Base-by-base conservation (phyloP, 2,329 filamentous ascomycete genomes). In the Akanthomyces lecanii region DNA sequence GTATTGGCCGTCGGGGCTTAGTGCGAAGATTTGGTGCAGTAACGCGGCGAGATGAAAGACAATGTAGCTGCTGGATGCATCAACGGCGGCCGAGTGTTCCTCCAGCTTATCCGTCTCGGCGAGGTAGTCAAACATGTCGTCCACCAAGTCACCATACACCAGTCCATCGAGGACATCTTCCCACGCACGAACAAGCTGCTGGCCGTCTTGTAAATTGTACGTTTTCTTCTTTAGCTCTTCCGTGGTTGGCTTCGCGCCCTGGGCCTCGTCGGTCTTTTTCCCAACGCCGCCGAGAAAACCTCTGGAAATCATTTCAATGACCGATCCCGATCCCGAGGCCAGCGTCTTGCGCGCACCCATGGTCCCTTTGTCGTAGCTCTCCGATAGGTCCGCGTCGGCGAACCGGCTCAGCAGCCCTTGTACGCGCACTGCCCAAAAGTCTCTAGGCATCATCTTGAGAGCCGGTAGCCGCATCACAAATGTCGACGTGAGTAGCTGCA, bases 331-430 rank as follows among this genome's bases (percentile, higher is more conserved):
- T 0, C 88, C 89, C 7, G 90, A 91, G 0, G 90, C 85, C 55
- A 94, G 75, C 23, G 88, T 90, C 76, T 92, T 92, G 58, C 90
- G 81, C 64, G 87, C 86, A 0, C 90, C 90, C 67, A 94, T 76
- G 0, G 85, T 81, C 16, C 89, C 90, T 74, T 92, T 92, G 72
- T 94, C 90, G 70, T 92, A 94, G 71, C 89, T 92, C 73, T 94
- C 90, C 1, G 89, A 92, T 38, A 94, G 77, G 57, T 91, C 85
- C 2, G 86, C 89, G 38, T 86, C 82, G 10, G 82, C 86, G 61
- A 94, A 77, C 69, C 85, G 81, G 68, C 78, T 76, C 68, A 91
- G 77, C 18, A 91, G 73, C 1, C 81, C 81, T 67, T 85, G 82
- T 28, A 89, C 78, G 51, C 84, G 81, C n/a, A 80, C 77, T 40